A percentile compares a stretch with the other conserved stretches of the same genome.
Evolutionary conservation across 345 rosid genomes (phyloP).

Genomic region (Eucalyptus albens): DNA sequence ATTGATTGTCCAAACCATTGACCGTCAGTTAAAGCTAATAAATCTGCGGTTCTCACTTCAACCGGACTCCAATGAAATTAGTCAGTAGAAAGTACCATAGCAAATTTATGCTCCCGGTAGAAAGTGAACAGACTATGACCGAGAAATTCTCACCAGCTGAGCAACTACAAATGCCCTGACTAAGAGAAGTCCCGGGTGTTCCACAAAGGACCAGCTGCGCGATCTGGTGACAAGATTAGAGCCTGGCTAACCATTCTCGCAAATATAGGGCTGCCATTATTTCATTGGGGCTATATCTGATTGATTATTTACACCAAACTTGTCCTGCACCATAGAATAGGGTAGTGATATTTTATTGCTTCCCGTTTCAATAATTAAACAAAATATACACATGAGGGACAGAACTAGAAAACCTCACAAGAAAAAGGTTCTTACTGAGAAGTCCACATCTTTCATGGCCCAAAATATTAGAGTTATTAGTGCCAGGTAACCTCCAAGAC

Average conservation of each 20-base stretch:
- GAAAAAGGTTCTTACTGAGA: constrained; percentile 31
- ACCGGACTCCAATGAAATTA: not conserved
- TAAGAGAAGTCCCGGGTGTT: constrained; percentile 68
- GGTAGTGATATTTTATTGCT: not conserved
- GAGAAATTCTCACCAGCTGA: constrained; percentile 44
- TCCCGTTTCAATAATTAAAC: not conserved
- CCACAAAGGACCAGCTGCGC: constrained; percentile 70
- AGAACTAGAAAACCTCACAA: not conserved
- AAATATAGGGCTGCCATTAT: constrained; percentile 81
- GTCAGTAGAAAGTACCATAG: not conserved
- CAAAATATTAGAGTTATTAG: constrained; percentile 75
- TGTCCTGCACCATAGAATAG: constrained; percentile 22
- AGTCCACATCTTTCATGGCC: constrained; percentile 55
- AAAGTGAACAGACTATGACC: not conserved
- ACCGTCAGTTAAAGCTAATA: not conserved
- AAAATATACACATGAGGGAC: not conserved
- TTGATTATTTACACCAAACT: constrained; percentile 32
- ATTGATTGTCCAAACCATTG: not conserved
- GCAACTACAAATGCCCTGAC: constrained; percentile 48
- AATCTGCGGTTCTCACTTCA: not conserved
- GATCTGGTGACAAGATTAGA: constrained; percentile 74
- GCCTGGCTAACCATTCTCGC: constrained; percentile 55
- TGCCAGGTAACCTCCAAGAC: constrained; percentile 86
- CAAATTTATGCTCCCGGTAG: not conserved
- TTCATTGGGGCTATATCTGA: constrained; percentile 14